Percentiles rank a stretch among this genome's conserved stretches.
Evolutionary conservation across 331 rosid species (phyloP).

Genomic region (Quercus tomentella): DNA sequence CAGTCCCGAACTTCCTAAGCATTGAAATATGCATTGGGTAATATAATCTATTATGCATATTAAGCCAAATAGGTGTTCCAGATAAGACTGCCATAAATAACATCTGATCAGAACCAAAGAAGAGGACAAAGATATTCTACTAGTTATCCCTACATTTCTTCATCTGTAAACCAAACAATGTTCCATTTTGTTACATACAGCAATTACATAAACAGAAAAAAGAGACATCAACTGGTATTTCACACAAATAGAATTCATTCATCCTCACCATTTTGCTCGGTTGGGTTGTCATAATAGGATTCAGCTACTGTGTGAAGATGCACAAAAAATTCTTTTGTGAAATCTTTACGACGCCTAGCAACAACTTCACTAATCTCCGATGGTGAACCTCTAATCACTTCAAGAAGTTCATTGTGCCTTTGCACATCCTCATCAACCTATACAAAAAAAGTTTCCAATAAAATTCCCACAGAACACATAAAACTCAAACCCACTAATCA

Average conservation of each 20-base stretch:
- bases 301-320: slow-evolving; percentile 73
- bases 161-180: neutral
- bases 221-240: neutral
- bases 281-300: slow-evolving; percentile 52
- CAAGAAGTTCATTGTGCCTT: slow-evolving; percentile 74
- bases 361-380: slow-evolving; percentile 59
- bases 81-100: neutral
- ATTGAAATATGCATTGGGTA: neutral
- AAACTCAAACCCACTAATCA: neutral
- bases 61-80: neutral
- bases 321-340: slow-evolving; percentile 81
- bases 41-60: neutral
- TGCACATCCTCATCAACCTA: slow-evolving; percentile 91
- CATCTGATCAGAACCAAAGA: neutral
- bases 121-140: neutral
- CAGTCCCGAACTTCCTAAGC: neutral
- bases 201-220: neutral
- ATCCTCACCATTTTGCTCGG: slow-evolving; percentile 62
- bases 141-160: neutral
- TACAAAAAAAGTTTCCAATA: slow-evolving; percentile 2
- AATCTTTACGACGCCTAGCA: slow-evolving; percentile 88
- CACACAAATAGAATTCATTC: neutral
- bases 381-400: slow-evolving; percentile 39
- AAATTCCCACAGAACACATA: neutral
- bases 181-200: neutral